Conservation (phyloP, 257 asterid genomes). For the Cordia subcordata region DNA sequence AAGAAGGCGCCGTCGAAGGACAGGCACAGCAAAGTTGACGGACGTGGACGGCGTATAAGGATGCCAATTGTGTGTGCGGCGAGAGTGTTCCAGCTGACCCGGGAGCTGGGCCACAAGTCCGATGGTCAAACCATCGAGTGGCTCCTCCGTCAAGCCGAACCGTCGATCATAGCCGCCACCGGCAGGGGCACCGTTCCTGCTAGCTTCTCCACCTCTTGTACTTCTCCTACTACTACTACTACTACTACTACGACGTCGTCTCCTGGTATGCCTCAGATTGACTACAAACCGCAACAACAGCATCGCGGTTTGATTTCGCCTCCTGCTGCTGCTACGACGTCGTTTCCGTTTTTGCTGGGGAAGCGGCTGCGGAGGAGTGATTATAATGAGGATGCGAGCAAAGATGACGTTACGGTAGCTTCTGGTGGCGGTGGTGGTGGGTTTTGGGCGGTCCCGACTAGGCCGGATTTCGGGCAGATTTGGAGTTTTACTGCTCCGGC, state of each 20-base stretch:
- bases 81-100: not conserved
- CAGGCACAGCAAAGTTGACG: not conserved
- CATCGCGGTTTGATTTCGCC: not conserved
- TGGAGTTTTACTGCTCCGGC: not conserved
- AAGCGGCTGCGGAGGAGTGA: not conserved
- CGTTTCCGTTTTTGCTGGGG: not conserved
- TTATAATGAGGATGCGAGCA: not conserved
- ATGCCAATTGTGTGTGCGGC: not conserved
- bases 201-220: not conserved
- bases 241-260: not conserved
- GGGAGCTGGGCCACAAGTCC: not conserved
- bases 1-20: not conserved
- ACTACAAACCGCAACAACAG: not conserved
- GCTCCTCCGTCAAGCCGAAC: not conserved
- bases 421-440: not conserved
- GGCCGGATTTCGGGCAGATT: not conserved
- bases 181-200: not conserved
- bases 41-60: constrained; percentile 1
- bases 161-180: not conserved
- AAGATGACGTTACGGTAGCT: not conserved
- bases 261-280: not conserved
- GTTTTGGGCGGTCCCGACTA: not conserved
- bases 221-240: not conserved
- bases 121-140: not conserved
- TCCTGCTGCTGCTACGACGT: not conserved